These are phyloP conservation scores for Backusella morwellensis DNA, from an alignment of 192 early-diverging fungal genomes.

Conservation along the genomic window DNA sequence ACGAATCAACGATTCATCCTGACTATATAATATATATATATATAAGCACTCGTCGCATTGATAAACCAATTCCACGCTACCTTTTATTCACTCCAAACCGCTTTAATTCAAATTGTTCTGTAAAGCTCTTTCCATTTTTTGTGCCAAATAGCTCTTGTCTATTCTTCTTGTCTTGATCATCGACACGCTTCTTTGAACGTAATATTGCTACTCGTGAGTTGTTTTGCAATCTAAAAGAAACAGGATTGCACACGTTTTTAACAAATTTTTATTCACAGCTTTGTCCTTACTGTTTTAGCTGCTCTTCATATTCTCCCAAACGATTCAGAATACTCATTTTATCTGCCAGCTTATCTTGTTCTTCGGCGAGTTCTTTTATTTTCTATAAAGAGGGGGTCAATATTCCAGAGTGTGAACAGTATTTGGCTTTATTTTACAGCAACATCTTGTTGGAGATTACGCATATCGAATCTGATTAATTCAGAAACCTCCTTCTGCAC, in stretches of 20 bases:
- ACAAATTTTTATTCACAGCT: background rate
- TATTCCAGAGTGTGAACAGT: background rate
- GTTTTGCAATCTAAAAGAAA: conserved; percentile 43
- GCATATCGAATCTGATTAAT: conserved; percentile 12
- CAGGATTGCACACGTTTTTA: background rate
- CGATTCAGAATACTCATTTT: conserved; percentile 35
- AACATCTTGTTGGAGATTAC: conserved; percentile 16
- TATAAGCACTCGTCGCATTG: no score
- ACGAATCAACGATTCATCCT: conserved; percentile 42
- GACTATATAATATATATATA: background rate
- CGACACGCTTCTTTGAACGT: conserved; percentile 49
- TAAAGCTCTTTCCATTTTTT: conserved; percentile 32
- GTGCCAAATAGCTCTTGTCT: conserved; percentile 39
- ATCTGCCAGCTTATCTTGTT: conserved; percentile 49
- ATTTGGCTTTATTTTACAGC: background rate
- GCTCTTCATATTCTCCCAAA: conserved; percentile 48
- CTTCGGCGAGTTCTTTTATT: conserved; percentile 46
- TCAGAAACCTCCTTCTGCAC: conserved; percentile 15
- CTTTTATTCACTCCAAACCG: conserved; percentile 22
- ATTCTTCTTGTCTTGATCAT: conserved; percentile 41
- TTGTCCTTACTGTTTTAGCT: conserved; percentile 47
- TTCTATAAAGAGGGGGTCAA: conserved; percentile 23
- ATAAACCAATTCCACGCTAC: background rate
- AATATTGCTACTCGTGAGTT: conserved; percentile 47
- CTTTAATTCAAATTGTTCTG: conserved; percentile 41